Evolutionary conservation across 2,329 filamentous ascomycete genomes (phyloP), one percentile per base, ranked within the genome.

Genomic region (Ampelomyces quisqualis): DNA sequence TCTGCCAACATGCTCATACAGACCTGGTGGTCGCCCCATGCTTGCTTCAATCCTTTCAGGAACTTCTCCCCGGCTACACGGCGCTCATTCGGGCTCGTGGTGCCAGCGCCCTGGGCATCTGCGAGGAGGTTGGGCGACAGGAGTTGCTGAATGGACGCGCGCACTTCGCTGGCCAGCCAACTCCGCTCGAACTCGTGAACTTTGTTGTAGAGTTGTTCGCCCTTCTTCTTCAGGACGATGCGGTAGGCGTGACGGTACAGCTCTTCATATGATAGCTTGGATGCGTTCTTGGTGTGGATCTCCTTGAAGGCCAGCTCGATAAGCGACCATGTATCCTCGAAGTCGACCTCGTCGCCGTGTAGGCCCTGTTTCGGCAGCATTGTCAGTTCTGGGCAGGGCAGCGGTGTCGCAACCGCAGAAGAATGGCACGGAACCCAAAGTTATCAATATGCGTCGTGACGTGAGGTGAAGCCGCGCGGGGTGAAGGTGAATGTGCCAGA

Each of bases 1-100:
- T 97, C 93, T 3, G 90, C 90, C 35, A 89, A 85, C 91, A 97
- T 97, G 62, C 89, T 90, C 88, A 95, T 95, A 30, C 87, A 90
- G 41, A 87, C 80, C 63, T 90, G 88, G 63, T 98, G 90, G 49
- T 94, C 86, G 46, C 90, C 82, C 89, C 90, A 98, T 2, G 84
- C 82, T 43, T 83, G 77, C 55, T 85, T 85, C 10, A 97, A 69
- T 0, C 82, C 85, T 40, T 80, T 81, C 43, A 98, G 70, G 51
- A 97, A 94, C 60, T 79, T 84, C 68, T 95, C 90, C 33, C 90
- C 90, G 23, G 86, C 85, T 29, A 85, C 79, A 32, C 88, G 78
- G 40, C 87, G 81, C 70, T 96, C 90, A 55, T 86, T 86, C 11
- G 81, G 77, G n/a, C 88, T 86, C 2, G 81, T 78, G 17, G 65